These are phyloP conservation scores for Gymnopus androsaceus DNA, from an alignment of 1,284 basidiomycete species.

Conservation along the genomic window DNA sequence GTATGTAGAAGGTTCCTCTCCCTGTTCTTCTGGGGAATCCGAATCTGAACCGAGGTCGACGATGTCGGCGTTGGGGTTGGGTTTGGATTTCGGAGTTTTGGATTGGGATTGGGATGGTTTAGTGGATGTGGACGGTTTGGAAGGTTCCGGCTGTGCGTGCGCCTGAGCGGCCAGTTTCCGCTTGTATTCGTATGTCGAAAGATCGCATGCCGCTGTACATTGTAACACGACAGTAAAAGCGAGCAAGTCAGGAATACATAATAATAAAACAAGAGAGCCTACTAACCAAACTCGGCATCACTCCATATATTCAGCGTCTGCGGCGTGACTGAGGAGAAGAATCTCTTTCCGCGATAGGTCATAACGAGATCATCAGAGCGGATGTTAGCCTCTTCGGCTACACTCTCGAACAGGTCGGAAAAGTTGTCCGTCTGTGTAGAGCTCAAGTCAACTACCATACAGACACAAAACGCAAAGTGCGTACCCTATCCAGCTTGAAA, in stretches of 20 bases:
- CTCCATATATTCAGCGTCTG: conserved; percentile 67
- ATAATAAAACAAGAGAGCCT: too few relatives aligned
- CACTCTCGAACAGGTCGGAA: conserved; percentile 57
- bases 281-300: conserved; percentile 63
- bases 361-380: conserved; percentile 54
- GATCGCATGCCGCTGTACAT: conserved; percentile 67
- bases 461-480: conserved; percentile 21
- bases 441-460: background rate
- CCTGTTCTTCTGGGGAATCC: conserved; percentile 22
- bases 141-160: conserved; percentile 3
- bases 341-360: conserved; percentile 55
- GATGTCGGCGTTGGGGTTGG: conserved; percentile 12
- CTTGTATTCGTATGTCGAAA: conserved; percentile 60
- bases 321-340: conserved; percentile 70
- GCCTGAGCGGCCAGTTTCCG: conserved; percentile 40
- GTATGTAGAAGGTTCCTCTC: conserved; percentile 1
- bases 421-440: conserved; percentile 59
- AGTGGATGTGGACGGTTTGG: conserved; percentile 17
- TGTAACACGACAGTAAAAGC: background rate
- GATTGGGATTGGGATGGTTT: conserved; percentile 13
- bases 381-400: conserved; percentile 60
- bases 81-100: background rate
- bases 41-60: conserved; percentile 24
- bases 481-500: conserved; percentile 62
- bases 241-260: conserved; percentile 1